phyloP scores from a whole-genome alignment of 768 basidiomycete genomes.

The Trametes meyenii region DNA sequence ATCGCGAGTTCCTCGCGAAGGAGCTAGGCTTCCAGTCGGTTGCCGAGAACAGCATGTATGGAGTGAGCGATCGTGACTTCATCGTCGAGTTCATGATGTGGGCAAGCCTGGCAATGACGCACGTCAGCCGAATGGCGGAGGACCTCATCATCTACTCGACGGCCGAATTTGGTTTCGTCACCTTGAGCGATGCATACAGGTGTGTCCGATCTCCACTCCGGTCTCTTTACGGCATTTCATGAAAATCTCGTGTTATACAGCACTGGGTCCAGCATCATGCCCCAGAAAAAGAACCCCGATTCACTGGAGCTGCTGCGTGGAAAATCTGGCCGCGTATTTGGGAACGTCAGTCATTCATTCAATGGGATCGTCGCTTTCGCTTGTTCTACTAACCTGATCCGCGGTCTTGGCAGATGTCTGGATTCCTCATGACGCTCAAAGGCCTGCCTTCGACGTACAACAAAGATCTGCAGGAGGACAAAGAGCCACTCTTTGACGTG shows the following conservation, averaged over 20 bases:
- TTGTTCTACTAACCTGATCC: background rate
- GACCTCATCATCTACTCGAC: constrained; percentile 97
- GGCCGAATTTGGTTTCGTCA: constrained; percentile 95
- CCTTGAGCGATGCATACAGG: constrained; percentile 98
- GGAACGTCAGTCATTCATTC: constrained; percentile 59
- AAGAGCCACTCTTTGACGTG: constrained; percentile 94
- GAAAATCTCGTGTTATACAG: constrained; percentile 41
- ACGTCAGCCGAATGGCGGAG: constrained; percentile 93
- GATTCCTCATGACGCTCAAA: constrained; percentile 96
- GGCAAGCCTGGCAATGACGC: constrained; percentile 89
- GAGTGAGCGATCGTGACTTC: constrained; percentile 96
- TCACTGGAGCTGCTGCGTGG: constrained; percentile 94
- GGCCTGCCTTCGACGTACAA: constrained; percentile 99
- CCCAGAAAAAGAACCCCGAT: constrained; percentile 99
- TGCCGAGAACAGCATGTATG: constrained; percentile 96
- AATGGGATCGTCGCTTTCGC: background rate
- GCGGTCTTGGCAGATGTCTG: constrained; percentile 73
- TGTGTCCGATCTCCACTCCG: constrained; percentile 31
- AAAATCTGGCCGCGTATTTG: constrained; percentile 93
- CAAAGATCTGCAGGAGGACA: constrained; percentile 98
- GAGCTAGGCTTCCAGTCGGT: constrained; percentile 89
- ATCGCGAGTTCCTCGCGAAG: constrained; percentile 87
- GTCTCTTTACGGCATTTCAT: constrained; percentile 1
- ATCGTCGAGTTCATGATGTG: constrained; percentile 98
- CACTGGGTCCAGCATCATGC: constrained; percentile 99